A percentile compares a stretch with the other conserved stretches of the same genome.
Evolutionary conservation across 345 rosid genomes (phyloP).

Genomic region (Bruguiera gymnorhiza): DNA sequence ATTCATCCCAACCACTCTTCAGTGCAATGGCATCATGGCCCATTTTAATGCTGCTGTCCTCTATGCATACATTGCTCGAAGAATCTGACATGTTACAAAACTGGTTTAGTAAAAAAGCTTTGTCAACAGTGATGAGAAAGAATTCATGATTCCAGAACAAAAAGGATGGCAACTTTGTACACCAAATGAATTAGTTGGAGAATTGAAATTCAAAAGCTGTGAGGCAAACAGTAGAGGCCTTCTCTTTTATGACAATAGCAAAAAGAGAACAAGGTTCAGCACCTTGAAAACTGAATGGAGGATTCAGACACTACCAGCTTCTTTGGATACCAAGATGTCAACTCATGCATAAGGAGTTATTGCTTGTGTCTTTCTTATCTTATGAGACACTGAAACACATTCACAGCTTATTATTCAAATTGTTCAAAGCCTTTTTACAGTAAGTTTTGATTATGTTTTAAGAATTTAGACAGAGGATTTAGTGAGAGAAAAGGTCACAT

Average conservation of each 20-base stretch:
- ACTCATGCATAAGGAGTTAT: too few species aligned
- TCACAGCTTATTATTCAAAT: too few species aligned
- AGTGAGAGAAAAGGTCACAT: too few species aligned
- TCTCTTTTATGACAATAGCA: background rate
- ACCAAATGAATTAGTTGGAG: background rate
- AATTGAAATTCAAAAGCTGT: background rate
- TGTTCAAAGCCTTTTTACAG: too few species aligned
- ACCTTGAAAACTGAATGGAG: background rate
- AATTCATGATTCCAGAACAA: background rate
- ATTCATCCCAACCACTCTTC: constrained; percentile 97
- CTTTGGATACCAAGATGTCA: too few species aligned
- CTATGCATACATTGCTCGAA: constrained; percentile 75
- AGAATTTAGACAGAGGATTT: too few species aligned
- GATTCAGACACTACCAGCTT: too few species aligned
- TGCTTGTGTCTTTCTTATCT: too few species aligned
- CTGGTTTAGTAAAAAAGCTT: background rate
- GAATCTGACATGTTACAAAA: constrained; percentile 56
- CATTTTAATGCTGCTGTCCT: constrained; percentile 62
- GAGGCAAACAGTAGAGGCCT: background rate
- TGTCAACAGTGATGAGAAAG: background rate
- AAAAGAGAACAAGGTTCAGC: background rate
- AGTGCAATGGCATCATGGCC: constrained; percentile 77
- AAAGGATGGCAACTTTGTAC: background rate
- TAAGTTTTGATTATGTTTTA: too few species aligned
- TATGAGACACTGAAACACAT: too few species aligned